Conservation (phyloP, 176 grass and related monocot genomes). For the Cymbopogon citratus region DNA sequence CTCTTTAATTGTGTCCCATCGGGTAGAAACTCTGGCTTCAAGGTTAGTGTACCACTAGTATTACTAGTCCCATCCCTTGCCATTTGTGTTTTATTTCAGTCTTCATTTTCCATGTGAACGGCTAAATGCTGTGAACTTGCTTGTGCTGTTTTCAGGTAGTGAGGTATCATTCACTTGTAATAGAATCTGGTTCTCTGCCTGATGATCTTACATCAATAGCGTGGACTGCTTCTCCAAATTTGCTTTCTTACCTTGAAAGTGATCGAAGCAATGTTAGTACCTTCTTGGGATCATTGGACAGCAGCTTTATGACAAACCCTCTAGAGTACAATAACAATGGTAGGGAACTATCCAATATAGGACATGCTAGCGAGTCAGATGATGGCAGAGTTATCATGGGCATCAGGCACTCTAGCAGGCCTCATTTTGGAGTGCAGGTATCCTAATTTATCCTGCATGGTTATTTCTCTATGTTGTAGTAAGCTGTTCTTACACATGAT, state of each 20-base stretch:
- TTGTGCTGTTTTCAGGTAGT: constrained; percentile 57
- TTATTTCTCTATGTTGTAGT: neutral
- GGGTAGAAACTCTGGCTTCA: constrained; percentile 85
- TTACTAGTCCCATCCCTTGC: neutral
- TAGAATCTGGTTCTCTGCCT: constrained; percentile 59
- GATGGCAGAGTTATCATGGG: constrained; percentile 64
- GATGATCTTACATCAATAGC: constrained; percentile 72
- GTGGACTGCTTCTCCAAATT: constrained; percentile 66
- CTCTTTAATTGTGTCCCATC: constrained; percentile 79
- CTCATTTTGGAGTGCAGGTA: constrained; percentile 98
- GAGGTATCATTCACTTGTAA: constrained; percentile 91
- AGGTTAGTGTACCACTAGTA: constrained; percentile 42
- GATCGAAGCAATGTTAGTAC: constrained; percentile 23
- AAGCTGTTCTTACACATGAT: constrained; percentile 18
- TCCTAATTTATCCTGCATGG: neutral
- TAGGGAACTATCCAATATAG: neutral
- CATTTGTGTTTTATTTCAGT: neutral
- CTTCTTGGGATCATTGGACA: constrained; percentile 18
- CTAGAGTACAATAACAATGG: neutral
- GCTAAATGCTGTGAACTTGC: neutral
- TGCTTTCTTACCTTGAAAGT: constrained; percentile 60
- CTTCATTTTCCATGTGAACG: neutral
- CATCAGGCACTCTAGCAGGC: constrained; percentile 58
- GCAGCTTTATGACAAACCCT: neutral
- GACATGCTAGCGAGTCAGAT: constrained; percentile 19